These are phyloP conservation scores for Cokeromyces recurvatus DNA, from an alignment of 371 early-diverging fungal species.

Conservation along the genomic window DNA sequence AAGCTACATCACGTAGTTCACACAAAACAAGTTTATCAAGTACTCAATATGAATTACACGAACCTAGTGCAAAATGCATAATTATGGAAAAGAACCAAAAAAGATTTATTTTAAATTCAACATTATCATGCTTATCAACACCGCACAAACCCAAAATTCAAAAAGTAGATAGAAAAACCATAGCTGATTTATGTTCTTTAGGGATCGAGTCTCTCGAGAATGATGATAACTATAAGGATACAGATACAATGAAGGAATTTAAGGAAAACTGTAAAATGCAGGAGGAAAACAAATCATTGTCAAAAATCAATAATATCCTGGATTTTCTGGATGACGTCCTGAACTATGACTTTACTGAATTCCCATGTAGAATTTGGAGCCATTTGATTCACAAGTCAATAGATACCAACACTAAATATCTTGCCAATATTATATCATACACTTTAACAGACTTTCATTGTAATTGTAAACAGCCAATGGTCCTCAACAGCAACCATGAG, in stretches of 20 bases:
- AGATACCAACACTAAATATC: conserved; percentile 1
- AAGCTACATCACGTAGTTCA: too few species aligned
- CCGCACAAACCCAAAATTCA: too few species aligned
- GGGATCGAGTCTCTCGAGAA: too few species aligned
- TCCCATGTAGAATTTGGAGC: conserved; percentile 2
- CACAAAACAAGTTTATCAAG: too few species aligned
- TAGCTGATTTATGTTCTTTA: too few species aligned
- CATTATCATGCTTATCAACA: too few species aligned
- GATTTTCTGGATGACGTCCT: conserved; percentile 1
- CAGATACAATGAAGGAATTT: conserved; percentile 3
- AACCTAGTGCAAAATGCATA: too few species aligned
- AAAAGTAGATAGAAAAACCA: too few species aligned
- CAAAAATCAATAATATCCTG: background rate
- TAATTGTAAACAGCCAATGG: conserved; percentile 13
- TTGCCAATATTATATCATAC: conserved; percentile 7
- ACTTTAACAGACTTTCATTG: conserved; percentile 16
- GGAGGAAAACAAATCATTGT: conserved; percentile 4
- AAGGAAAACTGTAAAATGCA: conserved; percentile 1
- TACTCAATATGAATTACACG: too few species aligned
- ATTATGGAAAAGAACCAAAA: too few species aligned
- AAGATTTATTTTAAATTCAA: too few species aligned
- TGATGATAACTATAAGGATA: too few species aligned
- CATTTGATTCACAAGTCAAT: conserved; percentile 1
- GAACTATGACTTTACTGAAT: conserved; percentile 5
- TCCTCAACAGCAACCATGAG: conserved; percentile 10